A percentile compares a stretch with the other conserved stretches of the same genome.
Conservation (phyloP, 2,329 filamentous ascomycete genomes). For the Graphium sp. region DNA sequence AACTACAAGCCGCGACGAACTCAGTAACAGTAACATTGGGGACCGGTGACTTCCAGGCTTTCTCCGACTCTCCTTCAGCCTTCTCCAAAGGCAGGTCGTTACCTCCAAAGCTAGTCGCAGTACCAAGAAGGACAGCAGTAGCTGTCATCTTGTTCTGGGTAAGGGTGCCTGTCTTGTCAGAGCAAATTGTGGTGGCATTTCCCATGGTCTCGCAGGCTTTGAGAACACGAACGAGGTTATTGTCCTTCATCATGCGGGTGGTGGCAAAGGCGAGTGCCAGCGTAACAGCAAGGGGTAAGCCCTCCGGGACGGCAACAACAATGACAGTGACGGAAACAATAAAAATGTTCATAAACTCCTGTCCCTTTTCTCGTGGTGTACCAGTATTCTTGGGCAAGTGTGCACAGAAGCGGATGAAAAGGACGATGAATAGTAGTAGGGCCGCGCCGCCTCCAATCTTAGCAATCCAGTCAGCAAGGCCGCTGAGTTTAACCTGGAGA, state of each 20-base stretch:
- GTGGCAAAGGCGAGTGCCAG: constrained; percentile 53
- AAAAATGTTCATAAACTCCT: constrained; percentile 43
- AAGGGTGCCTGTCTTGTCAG: constrained; percentile 32
- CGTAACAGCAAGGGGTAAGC: constrained; percentile 49
- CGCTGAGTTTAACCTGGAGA: constrained; percentile 33
- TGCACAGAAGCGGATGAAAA: constrained; percentile 63
- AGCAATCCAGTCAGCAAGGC: constrained; percentile 16
- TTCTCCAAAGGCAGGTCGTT: constrained; percentile 3
- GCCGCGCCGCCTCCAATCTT: constrained; percentile 45
- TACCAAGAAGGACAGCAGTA: constrained; percentile 49
- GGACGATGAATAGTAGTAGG: constrained; percentile 55
- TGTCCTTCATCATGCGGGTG: constrained; percentile 52
- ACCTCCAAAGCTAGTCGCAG: constrained; percentile 14
- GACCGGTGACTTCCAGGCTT: not conserved
- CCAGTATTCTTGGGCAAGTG: constrained; percentile 32
- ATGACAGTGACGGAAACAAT: constrained; percentile 51
- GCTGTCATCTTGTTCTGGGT: constrained; percentile 59
- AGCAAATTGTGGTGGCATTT: constrained; percentile 59
- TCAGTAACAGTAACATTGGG: constrained; percentile 3
- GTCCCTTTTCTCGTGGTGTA: constrained; percentile 35
- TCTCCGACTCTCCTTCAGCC: not conserved
- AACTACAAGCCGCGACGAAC: constrained; percentile 4
- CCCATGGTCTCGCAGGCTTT: constrained; percentile 59
- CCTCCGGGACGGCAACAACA: constrained; percentile 51
- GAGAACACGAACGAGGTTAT: constrained; percentile 50